Conservation (phyloP, 2,329 filamentous ascomycete genomes). For the Pseudogymnoascus sp. region DNA sequence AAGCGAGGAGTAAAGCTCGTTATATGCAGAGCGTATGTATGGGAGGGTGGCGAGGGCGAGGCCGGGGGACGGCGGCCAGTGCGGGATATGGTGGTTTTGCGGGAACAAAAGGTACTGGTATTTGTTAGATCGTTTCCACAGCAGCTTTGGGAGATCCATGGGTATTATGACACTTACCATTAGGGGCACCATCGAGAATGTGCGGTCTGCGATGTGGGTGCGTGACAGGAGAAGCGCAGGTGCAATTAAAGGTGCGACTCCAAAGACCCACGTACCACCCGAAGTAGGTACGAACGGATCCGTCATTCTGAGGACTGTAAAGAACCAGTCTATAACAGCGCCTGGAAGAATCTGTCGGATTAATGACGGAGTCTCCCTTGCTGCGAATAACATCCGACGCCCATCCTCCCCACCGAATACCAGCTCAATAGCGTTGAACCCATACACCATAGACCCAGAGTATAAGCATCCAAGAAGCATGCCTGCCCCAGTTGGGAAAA, state of each 20-base stretch:
- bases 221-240: constrained; percentile 60
- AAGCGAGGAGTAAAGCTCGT: constrained; percentile 43
- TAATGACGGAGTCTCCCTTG: not conserved
- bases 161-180: constrained; percentile 46
- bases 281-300: constrained; percentile 23
- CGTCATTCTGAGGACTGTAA: constrained; percentile 14
- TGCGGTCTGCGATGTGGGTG: constrained; percentile 49
- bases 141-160: constrained; percentile 20
- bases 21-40: constrained; percentile 57
- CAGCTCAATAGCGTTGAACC: constrained; percentile 54
- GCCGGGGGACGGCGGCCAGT: constrained; percentile 50
- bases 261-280: constrained; percentile 17
- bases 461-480: constrained; percentile 36
- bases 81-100: constrained; percentile 12
- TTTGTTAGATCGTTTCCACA: constrained; percentile 17
- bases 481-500: constrained; percentile 25
- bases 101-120: constrained; percentile 21
- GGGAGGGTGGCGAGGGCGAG: constrained; percentile 59
- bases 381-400: constrained; percentile 40
- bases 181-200: constrained; percentile 29
- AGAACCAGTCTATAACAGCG: not conserved
- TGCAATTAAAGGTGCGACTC: constrained; percentile 61
- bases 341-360: not conserved
- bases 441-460: constrained; percentile 47
- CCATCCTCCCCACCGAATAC: constrained; percentile 59